Conservation (phyloP, 2,329 filamentous ascomycete species). For the Metarhizium sp. region DNA sequence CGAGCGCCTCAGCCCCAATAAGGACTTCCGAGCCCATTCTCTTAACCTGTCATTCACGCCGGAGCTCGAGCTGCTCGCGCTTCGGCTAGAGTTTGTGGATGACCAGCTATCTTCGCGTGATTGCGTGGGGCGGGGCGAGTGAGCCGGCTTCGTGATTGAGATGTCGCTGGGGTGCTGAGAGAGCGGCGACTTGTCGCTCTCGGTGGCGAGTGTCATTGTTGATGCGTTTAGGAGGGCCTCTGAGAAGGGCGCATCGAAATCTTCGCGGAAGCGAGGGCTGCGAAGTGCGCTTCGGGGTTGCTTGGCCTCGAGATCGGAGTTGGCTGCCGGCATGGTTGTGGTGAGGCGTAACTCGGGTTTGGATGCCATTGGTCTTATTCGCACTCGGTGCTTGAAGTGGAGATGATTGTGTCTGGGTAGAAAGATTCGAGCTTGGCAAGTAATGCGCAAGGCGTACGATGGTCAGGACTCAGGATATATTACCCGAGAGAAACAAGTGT, state of each 20-base stretch:
- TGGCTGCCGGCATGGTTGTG: constrained; percentile 2
- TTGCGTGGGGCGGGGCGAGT: neutral
- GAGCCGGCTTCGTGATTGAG: neutral
- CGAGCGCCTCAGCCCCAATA: constrained; percentile 12
- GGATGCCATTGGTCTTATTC: constrained; percentile 14
- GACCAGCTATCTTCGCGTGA: constrained; percentile 16
- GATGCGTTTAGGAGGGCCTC: constrained; percentile 23
- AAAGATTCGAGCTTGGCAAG: neutral
- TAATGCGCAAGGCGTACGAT: neutral
- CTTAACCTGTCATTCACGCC: constrained; percentile 22
- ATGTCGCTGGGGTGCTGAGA: neutral
- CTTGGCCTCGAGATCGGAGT: constrained; percentile 9
- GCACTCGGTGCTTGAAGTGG: neutral
- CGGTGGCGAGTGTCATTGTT: constrained; percentile 17
- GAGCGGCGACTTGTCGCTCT: constrained; percentile 5
- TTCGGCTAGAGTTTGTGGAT: constrained; percentile 17
- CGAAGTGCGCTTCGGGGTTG: constrained; percentile 12
- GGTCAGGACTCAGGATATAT: neutral
- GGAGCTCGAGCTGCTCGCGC: constrained; percentile 9
- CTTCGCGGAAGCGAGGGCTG: constrained; percentile 26
- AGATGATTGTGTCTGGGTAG: neutral
- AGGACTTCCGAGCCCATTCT: constrained; percentile 25
- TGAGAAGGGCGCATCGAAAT: constrained; percentile 29
- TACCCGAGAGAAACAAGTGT: neutral
- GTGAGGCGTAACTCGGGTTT: constrained; percentile 12